A percentile compares a stretch with the other conserved stretches of the same genome.
These are phyloP conservation scores for Patellaria atrata DNA, from an alignment of 495 filamentous ascomycete species.

Conservation along the genomic window DNA sequence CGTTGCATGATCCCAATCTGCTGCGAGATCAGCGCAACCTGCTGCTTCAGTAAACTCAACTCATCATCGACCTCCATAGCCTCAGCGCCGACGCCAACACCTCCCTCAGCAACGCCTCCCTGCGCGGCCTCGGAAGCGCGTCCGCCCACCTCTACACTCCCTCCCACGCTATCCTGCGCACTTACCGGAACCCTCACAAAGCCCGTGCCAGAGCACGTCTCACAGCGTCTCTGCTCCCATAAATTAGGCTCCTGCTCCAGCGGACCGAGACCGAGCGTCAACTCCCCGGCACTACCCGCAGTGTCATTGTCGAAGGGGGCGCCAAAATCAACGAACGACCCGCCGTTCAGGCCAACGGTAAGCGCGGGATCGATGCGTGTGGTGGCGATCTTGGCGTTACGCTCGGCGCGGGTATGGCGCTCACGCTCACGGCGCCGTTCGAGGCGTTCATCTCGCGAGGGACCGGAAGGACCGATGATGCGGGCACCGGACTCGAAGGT, in stretches of 20 bases:
- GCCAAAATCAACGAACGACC: too few relatives aligned
- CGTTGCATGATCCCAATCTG: constrained; percentile 4
- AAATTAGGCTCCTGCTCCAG: background rate
- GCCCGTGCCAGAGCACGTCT: constrained; percentile 2
- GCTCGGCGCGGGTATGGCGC: too few relatives aligned
- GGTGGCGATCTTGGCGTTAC: too few relatives aligned
- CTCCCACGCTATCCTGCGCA: background rate
- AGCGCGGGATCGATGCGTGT: too few relatives aligned
- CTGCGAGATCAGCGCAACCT: constrained; percentile 2
- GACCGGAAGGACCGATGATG: background rate
- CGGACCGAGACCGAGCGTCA: background rate
- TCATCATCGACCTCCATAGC: constrained; percentile 2
- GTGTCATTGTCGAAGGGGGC: background rate
- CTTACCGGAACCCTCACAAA: background rate
- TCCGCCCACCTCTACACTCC: too few relatives aligned
- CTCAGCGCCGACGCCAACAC: too few relatives aligned
- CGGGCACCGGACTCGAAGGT: background rate
- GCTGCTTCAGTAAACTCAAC: constrained; percentile 3
- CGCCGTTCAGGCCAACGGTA: too few relatives aligned
- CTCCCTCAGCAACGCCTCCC: too few relatives aligned
- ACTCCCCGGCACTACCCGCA: background rate
- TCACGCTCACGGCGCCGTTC: too few relatives aligned
- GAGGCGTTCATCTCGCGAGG: too few relatives aligned
- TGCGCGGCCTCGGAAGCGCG: too few relatives aligned
- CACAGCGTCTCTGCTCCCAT: constrained; percentile 1